phyloP scores from a whole-genome alignment of 2,329 filamentous ascomycete species.

The Diatrype stigma region DNA sequence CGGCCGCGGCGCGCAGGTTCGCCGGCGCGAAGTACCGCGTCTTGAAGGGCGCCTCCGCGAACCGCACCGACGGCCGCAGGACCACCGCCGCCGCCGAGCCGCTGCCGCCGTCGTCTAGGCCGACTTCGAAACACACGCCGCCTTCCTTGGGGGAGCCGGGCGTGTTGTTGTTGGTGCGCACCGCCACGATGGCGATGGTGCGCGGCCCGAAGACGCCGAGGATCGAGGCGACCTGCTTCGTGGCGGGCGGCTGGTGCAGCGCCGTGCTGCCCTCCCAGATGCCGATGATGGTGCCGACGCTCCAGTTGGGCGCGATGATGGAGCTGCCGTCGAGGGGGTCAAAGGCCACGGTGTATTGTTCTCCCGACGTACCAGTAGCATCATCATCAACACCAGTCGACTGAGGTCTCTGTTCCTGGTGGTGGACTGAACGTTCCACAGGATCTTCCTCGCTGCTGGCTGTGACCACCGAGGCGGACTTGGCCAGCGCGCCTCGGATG shows the following conservation, averaged over 20 bases:
- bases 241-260: conserved; percentile 34
- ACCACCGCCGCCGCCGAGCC: no score
- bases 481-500: conserved; percentile 40
- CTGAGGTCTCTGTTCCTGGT: conserved; percentile 8
- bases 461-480: conserved; percentile 41
- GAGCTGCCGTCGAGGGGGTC: conserved; percentile 62
- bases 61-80: conserved; percentile 35
- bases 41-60: conserved; percentile 35
- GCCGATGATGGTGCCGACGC: conserved; percentile 56
- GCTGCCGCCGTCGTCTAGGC: conserved; percentile 28
- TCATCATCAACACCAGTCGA: background rate
- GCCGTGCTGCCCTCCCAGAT: conserved; percentile 51
- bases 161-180: no score
- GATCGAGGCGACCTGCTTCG: conserved; percentile 44
- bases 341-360: conserved; percentile 56
- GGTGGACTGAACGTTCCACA: conserved; percentile 36
- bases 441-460: conserved; percentile 61
- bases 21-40: conserved; percentile 60
- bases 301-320: conserved; percentile 56
- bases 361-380: conserved; percentile 14
- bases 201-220: conserved; percentile 53
- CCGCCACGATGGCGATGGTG: conserved; percentile 51
- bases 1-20: conserved; percentile 54
- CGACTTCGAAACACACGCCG: conserved; percentile 48
- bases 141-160: conserved; percentile 26